These are phyloP conservation scores for Vaccinium macrocarpon DNA, from an alignment of 148 eudicot genomes.

Conservation along the genomic window DNA sequence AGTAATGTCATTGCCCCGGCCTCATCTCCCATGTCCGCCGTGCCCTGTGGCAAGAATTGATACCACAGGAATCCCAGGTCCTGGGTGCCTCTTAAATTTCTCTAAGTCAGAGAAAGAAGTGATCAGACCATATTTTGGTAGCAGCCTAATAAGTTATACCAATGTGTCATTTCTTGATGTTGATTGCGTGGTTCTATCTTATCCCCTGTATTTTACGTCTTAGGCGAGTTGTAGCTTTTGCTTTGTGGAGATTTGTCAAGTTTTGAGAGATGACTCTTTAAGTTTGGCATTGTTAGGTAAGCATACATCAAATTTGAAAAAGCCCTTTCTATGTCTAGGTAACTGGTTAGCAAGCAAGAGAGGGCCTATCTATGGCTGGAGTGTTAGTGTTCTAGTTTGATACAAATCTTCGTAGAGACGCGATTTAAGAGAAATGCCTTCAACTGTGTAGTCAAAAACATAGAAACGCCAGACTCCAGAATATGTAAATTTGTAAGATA, in stretches of 20 bases:
- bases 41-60: not conserved
- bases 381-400: not conserved
- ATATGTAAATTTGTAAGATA: not conserved
- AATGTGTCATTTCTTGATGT: not conserved
- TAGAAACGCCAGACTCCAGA: not conserved
- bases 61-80: not conserved
- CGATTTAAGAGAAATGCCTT: not conserved
- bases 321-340: not conserved
- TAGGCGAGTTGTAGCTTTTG: not conserved
- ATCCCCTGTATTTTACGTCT: not conserved
- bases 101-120: not conserved
- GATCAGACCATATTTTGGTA: not conserved
- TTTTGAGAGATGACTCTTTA: not conserved
- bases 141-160: not conserved
- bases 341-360: not conserved
- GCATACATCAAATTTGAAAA: not conserved
- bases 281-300: constrained; percentile 2
- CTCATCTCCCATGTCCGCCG: not conserved
- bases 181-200: not conserved
- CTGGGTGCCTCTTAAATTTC: not conserved
- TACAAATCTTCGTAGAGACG: not conserved
- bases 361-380: not conserved
- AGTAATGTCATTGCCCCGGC: not conserved
- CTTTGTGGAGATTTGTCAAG: not conserved
- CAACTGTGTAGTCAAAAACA: not conserved